Percentiles rank a stretch among this genome's conserved stretches.
Conservation (phyloP, 352 stramenopile species). For the Phytophthora cryptogea region DNA sequence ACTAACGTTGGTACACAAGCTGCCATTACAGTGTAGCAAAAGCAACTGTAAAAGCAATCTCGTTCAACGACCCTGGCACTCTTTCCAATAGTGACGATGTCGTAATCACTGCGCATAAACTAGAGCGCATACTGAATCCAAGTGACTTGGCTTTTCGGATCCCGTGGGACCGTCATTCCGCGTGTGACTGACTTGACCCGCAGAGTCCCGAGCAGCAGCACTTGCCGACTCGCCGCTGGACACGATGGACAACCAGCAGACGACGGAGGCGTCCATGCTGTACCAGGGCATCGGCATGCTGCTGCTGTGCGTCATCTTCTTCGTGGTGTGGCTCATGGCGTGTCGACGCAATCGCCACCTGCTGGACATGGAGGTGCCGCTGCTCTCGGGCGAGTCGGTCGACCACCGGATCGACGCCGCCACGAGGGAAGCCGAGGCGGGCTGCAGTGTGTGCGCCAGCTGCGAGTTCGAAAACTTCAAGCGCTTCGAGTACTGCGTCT, state of each 20-base stretch:
- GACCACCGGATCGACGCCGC: constrained; percentile 72
- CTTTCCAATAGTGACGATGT: not conserved
- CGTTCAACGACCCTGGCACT: not conserved
- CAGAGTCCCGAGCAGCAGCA: not conserved
- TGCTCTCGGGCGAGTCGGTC: constrained; percentile 59
- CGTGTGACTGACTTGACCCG: constrained; percentile 22
- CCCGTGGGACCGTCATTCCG: constrained; percentile 15
- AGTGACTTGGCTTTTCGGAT: constrained; percentile 7
- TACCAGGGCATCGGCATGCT: constrained; percentile 66
- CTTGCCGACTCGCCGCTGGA: not conserved
- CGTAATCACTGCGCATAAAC: not conserved
- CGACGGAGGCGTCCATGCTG: constrained; percentile 47
- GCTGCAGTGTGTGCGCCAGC: constrained; percentile 46
- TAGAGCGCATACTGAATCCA: constrained; percentile 12
- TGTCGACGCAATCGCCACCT: constrained; percentile 46
- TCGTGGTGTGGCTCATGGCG: constrained; percentile 56
- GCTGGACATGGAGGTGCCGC: constrained; percentile 50
- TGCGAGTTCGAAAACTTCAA: constrained; percentile 84
- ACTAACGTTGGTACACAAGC: not conserved
- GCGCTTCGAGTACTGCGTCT: constrained; percentile 60
- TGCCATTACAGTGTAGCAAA: not conserved
- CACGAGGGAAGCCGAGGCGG: constrained; percentile 60
- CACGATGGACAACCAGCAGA: constrained; percentile 28
- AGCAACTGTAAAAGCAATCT: not conserved
- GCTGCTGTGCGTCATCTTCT: constrained; percentile 56